Conservation (phyloP, 805 yeast species). For the Danielia reshetovae region DNA sequence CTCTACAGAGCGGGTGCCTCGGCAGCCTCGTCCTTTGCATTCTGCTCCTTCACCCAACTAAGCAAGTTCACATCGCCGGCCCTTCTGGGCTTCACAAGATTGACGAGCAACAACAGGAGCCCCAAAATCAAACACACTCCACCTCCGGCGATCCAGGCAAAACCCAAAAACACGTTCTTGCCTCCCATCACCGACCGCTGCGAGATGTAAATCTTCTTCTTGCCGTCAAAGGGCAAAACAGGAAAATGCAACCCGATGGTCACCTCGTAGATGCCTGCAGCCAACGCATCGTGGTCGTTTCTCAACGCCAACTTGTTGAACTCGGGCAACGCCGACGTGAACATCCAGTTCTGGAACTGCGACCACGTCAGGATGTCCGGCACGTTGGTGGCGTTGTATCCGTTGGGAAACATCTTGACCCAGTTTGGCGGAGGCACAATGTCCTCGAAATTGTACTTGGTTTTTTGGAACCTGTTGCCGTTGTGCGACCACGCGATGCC, state of each 20-base stretch:
- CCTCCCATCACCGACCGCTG: conserved; percentile 77
- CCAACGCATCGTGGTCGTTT: conserved; percentile 53
- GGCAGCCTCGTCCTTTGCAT: conserved; percentile 8
- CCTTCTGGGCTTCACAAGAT: conserved; percentile 63
- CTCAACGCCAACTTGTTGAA: conserved; percentile 52
- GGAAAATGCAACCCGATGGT: conserved; percentile 77
- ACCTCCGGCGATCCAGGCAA: conserved; percentile 73
- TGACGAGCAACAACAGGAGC: conserved; percentile 47
- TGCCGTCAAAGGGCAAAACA: conserved; percentile 62
- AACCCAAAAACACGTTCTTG: conserved; percentile 67
- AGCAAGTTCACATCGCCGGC: conserved; percentile 67
- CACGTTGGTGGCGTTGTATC: conserved; percentile 40
- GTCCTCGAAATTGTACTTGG: conserved; percentile 33
- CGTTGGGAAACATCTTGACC: conserved; percentile 40
- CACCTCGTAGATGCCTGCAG: conserved; percentile 59
- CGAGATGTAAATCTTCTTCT: conserved; percentile 61
- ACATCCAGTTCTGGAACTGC: conserved; percentile 47
- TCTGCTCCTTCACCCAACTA: conserved; percentile 61
- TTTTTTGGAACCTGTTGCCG: conserved; percentile 37
- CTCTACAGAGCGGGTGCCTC: no score
- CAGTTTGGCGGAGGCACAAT: conserved; percentile 46
- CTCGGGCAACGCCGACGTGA: conserved; percentile 37
- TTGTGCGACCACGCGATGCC: conserved; percentile 42
- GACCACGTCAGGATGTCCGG: conserved; percentile 43
- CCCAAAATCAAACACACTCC: conserved; percentile 62